A percentile compares a stretch with the other conserved stretches of the same genome.
Conservation (phyloP, 2,329 filamentous ascomycete genomes). For the Emydomyces testavorans region DNA sequence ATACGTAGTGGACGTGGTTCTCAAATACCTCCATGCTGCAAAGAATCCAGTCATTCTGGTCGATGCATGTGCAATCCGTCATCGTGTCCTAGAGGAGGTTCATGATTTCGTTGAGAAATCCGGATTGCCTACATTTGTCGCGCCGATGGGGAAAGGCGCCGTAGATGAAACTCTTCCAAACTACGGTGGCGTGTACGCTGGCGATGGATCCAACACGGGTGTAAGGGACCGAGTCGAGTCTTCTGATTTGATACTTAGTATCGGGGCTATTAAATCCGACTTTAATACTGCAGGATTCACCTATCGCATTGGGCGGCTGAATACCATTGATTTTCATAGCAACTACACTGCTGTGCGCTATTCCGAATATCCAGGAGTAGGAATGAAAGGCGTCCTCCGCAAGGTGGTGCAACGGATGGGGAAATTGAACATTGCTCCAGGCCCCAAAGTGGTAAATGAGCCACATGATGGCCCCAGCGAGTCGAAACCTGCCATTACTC, state of each 20-base stretch:
- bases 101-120: constrained; percentile 61
- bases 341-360: constrained; percentile 61
- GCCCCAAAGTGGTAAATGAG: constrained; percentile 46
- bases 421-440: constrained; percentile 46
- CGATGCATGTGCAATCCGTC: constrained; percentile 68
- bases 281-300: constrained; percentile 58
- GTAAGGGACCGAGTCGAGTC: constrained; percentile 30
- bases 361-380: constrained; percentile 64
- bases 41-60: constrained; percentile 65
- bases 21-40: constrained; percentile 58
- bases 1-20: constrained; percentile 63
- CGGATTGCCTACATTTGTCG: constrained; percentile 64
- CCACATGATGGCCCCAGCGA: constrained; percentile 26
- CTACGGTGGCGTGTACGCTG: constrained; percentile 72
- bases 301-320: constrained; percentile 63
- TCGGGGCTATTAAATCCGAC: constrained; percentile 34
- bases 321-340: constrained; percentile 71
- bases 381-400: constrained; percentile 65
- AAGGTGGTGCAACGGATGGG: constrained; percentile 52
- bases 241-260: constrained; percentile 32
- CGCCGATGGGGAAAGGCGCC: constrained; percentile 75
- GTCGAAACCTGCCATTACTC: constrained; percentile 34
- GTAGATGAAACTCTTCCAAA: constrained; percentile 60
- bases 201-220: constrained; percentile 53
- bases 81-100: constrained; percentile 59